Base-by-base conservation (phyloP, 345 rosid genomes). In the Cardamine resedifolia region DNA sequence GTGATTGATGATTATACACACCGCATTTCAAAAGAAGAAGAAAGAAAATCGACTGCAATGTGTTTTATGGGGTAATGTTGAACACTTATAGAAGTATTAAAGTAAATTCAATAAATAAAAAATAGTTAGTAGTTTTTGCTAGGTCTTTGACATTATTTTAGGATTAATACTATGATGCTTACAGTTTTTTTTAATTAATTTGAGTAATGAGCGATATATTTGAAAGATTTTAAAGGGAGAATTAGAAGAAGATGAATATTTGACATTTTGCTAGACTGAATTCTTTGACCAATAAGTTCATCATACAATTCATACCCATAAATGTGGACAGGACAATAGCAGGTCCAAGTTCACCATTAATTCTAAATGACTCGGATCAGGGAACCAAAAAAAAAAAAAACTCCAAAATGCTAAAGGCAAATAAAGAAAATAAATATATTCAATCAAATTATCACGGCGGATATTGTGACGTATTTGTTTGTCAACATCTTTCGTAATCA, bases 231-330 rank as follows among this genome's bases (percentile, higher is more conserved):
- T 7, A 38, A 36, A 3, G 3, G 3, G 24, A 26, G 31, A 15
- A 48, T 45, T 12, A 4, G 18, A 16, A 71, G 62, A 19, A 51
- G 39, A 41, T 64, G 48, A 18, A 8, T 34, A 18, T 57, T 63
- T 56, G 66, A 57, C 66, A 47, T 57, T 66, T 66, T 65, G n/a
- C 52, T n/a, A 57, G 19, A 20, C 71, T 56, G 65, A 26, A 57
- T 34, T 65, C 4, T 65, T 73, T 65, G 72, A 73, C 72, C 66
- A 48, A 56, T 45, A 33, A 31, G 49, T 48, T 47, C 23, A 73
- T 57, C 44, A 57, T 31, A 18, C 26, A 15, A 1, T 43, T 58
- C 58, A 48, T 33, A 19, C 50, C 59, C 20, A 49, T 59, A 48
- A 43, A 43, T 43, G 18, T 15, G 19, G 47, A 43, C 18, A 43